Conservation (phyloP, 306 rosid genomes). For the Pterocarpus macrocarpus region DNA sequence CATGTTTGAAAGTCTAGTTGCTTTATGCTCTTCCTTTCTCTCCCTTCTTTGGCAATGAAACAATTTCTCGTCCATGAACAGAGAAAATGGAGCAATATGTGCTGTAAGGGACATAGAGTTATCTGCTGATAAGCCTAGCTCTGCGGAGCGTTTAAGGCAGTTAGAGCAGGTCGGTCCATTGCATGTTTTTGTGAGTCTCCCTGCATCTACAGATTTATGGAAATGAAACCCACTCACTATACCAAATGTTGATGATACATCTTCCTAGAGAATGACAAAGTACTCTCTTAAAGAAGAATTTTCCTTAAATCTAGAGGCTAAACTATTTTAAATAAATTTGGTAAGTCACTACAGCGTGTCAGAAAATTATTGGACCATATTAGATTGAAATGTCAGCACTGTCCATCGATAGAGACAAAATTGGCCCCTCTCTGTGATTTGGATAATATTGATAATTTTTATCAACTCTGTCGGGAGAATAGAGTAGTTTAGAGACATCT, state of each 20-base stretch:
- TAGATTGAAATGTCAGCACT: neutral
- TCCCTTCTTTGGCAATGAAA: neutral
- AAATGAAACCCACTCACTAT: neutral
- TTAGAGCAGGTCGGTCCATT: slow-evolving; percentile 1
- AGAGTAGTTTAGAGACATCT: no score
- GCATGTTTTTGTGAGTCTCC: neutral
- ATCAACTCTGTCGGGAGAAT: no score
- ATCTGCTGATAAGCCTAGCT: neutral
- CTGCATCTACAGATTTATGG: neutral
- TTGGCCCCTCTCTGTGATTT: neutral
- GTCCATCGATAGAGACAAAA: neutral
- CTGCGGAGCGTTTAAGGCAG: neutral
- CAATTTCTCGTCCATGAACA: neutral
- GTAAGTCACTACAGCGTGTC: no score
- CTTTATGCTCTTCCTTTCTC: neutral
- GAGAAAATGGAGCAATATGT: neutral
- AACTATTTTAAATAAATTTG: neutral
- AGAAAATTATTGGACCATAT: neutral
- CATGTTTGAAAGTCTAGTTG: neutral
- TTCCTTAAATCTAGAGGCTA: neutral
- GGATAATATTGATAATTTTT: neutral
- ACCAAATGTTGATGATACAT: neutral
- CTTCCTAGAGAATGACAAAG: neutral
- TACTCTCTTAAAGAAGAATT: neutral
- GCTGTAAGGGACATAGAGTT: neutral